Conservation (phyloP, 495 filamentous ascomycete genomes). For the Lichenothelia convexa region DNA sequence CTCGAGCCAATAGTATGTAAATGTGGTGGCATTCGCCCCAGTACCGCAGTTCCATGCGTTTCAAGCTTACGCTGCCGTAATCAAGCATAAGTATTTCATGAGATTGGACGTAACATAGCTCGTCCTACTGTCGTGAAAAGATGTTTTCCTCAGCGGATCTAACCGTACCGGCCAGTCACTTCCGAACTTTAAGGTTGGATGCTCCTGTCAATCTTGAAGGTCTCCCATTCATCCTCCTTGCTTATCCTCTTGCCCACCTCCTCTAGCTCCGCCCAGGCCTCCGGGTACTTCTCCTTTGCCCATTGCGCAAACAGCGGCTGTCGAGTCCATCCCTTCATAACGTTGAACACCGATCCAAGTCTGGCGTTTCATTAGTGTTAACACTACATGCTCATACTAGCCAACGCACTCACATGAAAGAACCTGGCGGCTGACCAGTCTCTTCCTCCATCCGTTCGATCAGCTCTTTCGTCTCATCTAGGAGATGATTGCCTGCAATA, state of each 20-base stretch:
- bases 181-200: slow-evolving; percentile 9
- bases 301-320: slow-evolving; percentile 55
- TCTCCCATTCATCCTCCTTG: slow-evolving; percentile 4
- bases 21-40: too few relatives aligned
- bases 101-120: too few relatives aligned
- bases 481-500: slow-evolving; percentile 46
- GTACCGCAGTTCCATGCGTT: too few relatives aligned
- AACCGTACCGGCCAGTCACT: too few relatives aligned
- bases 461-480: slow-evolving; percentile 39
- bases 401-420: slow-evolving; percentile 45
- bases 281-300: slow-evolving; percentile 46
- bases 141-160: too few relatives aligned
- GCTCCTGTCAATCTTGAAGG: slow-evolving; percentile 14
- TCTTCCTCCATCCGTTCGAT: slow-evolving; percentile 44
- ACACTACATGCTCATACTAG: slow-evolving; percentile 6
- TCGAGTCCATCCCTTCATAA: slow-evolving; percentile 35
- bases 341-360: slow-evolving; percentile 56
- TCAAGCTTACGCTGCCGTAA: too few relatives aligned
- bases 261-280: slow-evolving; percentile 46
- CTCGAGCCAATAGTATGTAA: too few relatives aligned
- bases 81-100: too few relatives aligned
- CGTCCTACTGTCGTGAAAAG: too few relatives aligned
- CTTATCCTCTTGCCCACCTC: slow-evolving; percentile 13
- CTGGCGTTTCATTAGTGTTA: slow-evolving; percentile 23
- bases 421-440: slow-evolving; percentile 43